Conservation (phyloP, 345 rosid species). For the Chamaenerion angustifolium region DNA sequence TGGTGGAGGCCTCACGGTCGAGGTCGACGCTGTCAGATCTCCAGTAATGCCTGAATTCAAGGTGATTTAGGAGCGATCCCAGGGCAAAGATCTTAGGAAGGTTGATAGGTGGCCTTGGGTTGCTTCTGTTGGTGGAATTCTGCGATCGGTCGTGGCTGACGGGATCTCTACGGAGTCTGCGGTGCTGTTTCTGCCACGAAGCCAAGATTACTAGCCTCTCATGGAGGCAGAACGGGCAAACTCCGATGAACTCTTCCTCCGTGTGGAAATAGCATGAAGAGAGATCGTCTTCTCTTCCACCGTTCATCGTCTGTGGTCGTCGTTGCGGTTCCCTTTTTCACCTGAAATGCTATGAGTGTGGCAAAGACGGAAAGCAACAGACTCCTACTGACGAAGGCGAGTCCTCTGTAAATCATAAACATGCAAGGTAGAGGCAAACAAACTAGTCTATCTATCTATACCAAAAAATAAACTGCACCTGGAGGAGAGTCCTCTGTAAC, state of each 20-base stretch:
- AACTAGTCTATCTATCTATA: no score
- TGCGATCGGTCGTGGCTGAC: constrained; percentile 5
- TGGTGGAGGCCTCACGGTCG: constrained; percentile 39
- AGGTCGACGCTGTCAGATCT: constrained; percentile 22
- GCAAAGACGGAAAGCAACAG: no score
- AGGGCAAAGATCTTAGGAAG: constrained; percentile 74
- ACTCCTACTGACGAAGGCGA: no score
- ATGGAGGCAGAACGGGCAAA: constrained; percentile 66
- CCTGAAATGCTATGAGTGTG: no score
- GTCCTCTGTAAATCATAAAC: no score
- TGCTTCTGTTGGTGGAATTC: neutral
- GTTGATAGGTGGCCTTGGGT: constrained; percentile 28
- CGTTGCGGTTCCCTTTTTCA: no score
- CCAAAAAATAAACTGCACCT: no score
- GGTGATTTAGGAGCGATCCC: constrained; percentile 55
- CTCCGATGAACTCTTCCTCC: constrained; percentile 42
- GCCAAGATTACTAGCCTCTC: constrained; percentile 81
- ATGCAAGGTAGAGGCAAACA: no score
- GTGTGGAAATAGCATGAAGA: constrained; percentile 68
- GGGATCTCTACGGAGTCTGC: constrained; percentile 1
- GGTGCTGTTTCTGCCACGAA: constrained; percentile 34
- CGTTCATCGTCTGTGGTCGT: constrained; percentile 26
- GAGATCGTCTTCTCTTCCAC: constrained; percentile 33
- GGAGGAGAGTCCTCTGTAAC: no score
- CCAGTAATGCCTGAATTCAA: constrained; percentile 40